Evolutionary conservation across 495 filamentous ascomycete species (phyloP).

Genomic region (Cercophora scortea): DNA sequence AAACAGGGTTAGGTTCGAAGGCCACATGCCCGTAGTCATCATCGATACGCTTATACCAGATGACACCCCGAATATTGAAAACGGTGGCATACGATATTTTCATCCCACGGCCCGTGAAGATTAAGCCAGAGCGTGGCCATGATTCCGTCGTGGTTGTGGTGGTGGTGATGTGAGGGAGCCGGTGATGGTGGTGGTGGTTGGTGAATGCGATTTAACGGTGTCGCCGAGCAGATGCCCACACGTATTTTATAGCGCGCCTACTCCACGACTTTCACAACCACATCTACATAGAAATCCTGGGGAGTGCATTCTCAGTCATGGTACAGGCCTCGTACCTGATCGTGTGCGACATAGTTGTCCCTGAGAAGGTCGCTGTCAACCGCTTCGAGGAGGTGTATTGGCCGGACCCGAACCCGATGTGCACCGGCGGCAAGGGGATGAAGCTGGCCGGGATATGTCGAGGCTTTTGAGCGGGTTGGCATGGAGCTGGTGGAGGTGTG

Average conservation of each 20-base stretch:
- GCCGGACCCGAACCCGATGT: conserved; percentile 23
- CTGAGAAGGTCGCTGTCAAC: conserved; percentile 12
- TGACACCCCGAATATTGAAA: conserved; percentile 9
- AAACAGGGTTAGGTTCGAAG: too few species aligned
- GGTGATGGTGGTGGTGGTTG: not conserved
- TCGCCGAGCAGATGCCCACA: conserved; percentile 28
- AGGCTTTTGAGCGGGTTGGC: conserved; percentile 18
- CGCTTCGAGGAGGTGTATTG: conserved; percentile 12
- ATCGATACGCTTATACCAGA: conserved; percentile 9
- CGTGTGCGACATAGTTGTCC: conserved; percentile 22
- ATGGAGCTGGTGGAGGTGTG: conserved; percentile 25
- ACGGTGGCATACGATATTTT: conserved; percentile 14
- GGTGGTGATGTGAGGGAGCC: too few species aligned
- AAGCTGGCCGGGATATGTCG: conserved; percentile 17
- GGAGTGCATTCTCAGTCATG: conserved; percentile 32
- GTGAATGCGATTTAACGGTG: not conserved
- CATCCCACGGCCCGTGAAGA: conserved; percentile 11
- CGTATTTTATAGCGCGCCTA: conserved; percentile 46
- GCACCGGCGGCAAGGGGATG: conserved; percentile 24
- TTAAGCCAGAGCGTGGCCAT: conserved; percentile 2
- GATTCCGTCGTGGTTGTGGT: too few species aligned
- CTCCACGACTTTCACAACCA: conserved; percentile 43
- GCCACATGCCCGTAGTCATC: conserved; percentile 14
- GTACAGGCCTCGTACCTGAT: conserved; percentile 18
- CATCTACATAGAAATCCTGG: conserved; percentile 35